phyloP scores from a whole-genome alignment of 257 asterid genomes.

The Salvia miltiorrhiza region DNA sequence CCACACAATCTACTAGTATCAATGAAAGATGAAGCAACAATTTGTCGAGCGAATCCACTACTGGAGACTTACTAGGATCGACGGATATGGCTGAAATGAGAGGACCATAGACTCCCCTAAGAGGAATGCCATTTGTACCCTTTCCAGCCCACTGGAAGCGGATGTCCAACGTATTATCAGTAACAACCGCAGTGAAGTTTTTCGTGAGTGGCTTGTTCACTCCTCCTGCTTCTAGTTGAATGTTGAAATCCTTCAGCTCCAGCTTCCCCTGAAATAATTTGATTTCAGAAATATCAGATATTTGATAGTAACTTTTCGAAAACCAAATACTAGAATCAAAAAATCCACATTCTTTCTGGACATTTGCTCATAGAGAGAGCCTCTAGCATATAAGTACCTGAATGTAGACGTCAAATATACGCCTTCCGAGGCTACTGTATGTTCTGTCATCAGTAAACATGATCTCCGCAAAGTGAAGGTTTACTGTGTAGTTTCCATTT shows the following conservation, averaged over 20 bases:
- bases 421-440: constrained; percentile 62
- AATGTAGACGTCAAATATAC: constrained; percentile 65
- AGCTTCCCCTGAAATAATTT: constrained; percentile 45
- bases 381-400: constrained; percentile 59
- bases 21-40: background rate
- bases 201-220: constrained; percentile 42
- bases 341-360: no score
- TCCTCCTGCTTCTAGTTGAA: constrained; percentile 74
- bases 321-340: background rate
- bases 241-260: constrained; percentile 71
- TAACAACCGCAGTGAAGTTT: constrained; percentile 49
- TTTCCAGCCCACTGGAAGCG: constrained; percentile 89
- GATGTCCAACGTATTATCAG: constrained; percentile 53
- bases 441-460: constrained; percentile 48
- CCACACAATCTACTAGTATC: background rate
- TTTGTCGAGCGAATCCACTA: background rate
- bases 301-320: background rate
- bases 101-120: constrained; percentile 80
- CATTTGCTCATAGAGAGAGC: no score
- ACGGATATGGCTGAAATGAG: constrained; percentile 89
- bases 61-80: constrained; percentile 40
- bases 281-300: background rate
- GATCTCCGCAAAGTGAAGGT: constrained; percentile 77
- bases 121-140: constrained; percentile 69
- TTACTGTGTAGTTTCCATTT: constrained; percentile 60